Conservation (phyloP, 1,139 yeast genomes). For the Debaryomycetaceae sp. region DNA sequence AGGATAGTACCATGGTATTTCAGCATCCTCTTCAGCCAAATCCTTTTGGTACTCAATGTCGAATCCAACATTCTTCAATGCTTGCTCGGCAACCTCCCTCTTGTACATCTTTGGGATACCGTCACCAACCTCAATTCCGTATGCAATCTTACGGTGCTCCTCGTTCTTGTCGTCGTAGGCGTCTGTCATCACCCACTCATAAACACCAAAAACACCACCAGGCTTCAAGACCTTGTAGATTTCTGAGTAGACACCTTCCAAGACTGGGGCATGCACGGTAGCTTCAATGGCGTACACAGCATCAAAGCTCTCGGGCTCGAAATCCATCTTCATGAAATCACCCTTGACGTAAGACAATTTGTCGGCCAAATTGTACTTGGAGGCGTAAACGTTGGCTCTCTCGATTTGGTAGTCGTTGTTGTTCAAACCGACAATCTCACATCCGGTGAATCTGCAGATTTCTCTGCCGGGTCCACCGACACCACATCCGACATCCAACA, state of each 20-base stretch:
- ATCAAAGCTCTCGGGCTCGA: conserved; percentile 83
- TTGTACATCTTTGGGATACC: conserved; percentile 98
- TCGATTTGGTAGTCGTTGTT: conserved; percentile 97
- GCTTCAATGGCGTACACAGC: conserved; percentile 99
- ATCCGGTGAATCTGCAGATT: conserved; percentile 86
- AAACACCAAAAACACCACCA: conserved; percentile 96
- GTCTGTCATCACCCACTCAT: conserved; percentile 99
- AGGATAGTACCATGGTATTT: conserved; percentile 97
- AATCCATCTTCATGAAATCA: conserved; percentile 99
- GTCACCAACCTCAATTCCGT: conserved; percentile 97
- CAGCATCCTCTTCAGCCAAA: conserved; percentile 79
- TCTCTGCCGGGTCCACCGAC: conserved; percentile 99
- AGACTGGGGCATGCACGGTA: conserved; percentile 94
- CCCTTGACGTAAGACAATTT: conserved; percentile 90
- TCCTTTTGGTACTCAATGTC: conserved; percentile 72
- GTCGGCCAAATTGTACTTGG: conserved; percentile 59
- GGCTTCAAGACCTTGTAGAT: conserved; percentile 95
- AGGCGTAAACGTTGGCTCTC: conserved; percentile 83
- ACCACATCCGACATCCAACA: conserved; percentile 98
- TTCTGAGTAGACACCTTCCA: conserved; percentile 94
- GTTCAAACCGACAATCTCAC: conserved; percentile 84
- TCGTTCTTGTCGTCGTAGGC: conserved; percentile 81
- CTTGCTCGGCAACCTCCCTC: conserved; percentile 81
- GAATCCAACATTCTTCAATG: conserved; percentile 85
- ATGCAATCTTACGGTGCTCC: conserved; percentile 91